Conservation (phyloP, 495 filamentous ascomycete species). For the Elasticomyces elasticus region DNA sequence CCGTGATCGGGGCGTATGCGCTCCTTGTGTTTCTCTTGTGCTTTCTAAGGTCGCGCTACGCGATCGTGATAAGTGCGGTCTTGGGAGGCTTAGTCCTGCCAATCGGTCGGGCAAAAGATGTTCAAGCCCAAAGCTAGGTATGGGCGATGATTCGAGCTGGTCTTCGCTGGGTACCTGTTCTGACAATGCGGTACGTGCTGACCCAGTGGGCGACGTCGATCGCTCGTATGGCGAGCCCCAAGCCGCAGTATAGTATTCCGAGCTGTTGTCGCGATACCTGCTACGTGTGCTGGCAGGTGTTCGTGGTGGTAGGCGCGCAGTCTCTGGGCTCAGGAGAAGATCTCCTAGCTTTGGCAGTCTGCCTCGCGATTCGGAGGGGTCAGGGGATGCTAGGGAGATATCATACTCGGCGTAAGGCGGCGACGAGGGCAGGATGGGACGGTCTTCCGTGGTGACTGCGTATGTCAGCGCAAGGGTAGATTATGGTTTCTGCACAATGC, state of each 20-base stretch:
- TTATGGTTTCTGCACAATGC: neutral
- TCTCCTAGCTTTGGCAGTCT: neutral
- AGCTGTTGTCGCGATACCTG: constrained; percentile 14
- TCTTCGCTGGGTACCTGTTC: constrained; percentile 26
- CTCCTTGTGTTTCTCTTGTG: neutral
- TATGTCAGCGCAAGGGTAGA: neutral
- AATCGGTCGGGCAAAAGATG: constrained; percentile 32
- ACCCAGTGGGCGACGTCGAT: constrained; percentile 24
- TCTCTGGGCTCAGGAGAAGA: constrained; percentile 4
- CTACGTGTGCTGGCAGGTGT: constrained; percentile 16
- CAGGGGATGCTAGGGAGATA: neutral
- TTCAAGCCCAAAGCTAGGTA: constrained; percentile 29
- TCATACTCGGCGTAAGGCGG: constrained; percentile 9
- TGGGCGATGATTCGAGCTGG: constrained; percentile 28
- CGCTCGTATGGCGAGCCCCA: constrained; percentile 34
- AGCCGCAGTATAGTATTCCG: constrained; percentile 34
- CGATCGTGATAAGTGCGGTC: neutral
- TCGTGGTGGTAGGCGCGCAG: constrained; percentile 5
- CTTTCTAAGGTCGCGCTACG: neutral
- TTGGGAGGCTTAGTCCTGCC: neutral
- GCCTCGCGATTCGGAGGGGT: neutral
- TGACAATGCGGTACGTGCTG: constrained; percentile 19
- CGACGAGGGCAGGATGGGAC: constrained; percentile 4
- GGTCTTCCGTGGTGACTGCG: constrained; percentile 5
- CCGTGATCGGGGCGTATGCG: constrained; percentile 15